A percentile compares a stretch with the other conserved stretches of the same genome.
Evolutionary conservation across 1,284 basidiomycete genomes (phyloP).

Genomic region (Porodaedalea pini): DNA sequence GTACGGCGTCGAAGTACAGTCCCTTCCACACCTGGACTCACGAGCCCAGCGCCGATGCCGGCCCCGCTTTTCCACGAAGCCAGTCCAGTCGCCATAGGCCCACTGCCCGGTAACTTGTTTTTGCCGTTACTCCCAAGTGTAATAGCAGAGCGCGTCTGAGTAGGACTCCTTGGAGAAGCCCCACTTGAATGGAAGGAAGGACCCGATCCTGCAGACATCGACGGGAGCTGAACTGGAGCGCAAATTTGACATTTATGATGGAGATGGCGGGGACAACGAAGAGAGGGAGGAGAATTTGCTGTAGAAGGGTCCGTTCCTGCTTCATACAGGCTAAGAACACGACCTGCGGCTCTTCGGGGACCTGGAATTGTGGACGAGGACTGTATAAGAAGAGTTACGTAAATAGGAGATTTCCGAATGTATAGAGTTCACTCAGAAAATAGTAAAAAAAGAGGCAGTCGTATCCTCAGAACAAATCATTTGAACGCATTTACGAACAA

Average conservation of each 20-base stretch:
- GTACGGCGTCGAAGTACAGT: conserved; percentile 48
- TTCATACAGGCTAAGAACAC: conserved; percentile 50
- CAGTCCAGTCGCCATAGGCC: conserved; percentile 51
- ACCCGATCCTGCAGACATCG: conserved; percentile 6
- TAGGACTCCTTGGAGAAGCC: conserved; percentile 17
- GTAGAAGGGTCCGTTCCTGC: conserved; percentile 60
- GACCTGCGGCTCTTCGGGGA: conserved; percentile 34
- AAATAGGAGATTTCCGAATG: not conserved
- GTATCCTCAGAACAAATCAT: not conserved
- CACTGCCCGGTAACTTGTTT: not conserved
- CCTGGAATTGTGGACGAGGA: not conserved
- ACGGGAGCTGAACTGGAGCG: conserved; percentile 49
- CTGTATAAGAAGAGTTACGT: not conserved
- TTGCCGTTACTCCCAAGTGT: conserved; percentile 17
- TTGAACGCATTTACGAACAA: not conserved
- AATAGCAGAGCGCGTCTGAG: conserved; percentile 14
- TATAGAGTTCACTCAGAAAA: not conserved
- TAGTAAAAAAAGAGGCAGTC: not conserved
- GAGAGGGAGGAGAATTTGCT: conserved; percentile 57
- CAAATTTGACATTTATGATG: conserved; percentile 71
- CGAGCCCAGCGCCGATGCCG: conserved; percentile 65
- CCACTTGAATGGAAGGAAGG: conserved; percentile 12
- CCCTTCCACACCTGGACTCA: conserved; percentile 49
- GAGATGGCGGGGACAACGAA: conserved; percentile 69
- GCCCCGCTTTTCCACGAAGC: conserved; percentile 51